Evolutionary conservation across 176 grass and related monocot species (phyloP), one percentile per base, ranked within the genome.

Genomic region (Oryza coarctata): DNA sequence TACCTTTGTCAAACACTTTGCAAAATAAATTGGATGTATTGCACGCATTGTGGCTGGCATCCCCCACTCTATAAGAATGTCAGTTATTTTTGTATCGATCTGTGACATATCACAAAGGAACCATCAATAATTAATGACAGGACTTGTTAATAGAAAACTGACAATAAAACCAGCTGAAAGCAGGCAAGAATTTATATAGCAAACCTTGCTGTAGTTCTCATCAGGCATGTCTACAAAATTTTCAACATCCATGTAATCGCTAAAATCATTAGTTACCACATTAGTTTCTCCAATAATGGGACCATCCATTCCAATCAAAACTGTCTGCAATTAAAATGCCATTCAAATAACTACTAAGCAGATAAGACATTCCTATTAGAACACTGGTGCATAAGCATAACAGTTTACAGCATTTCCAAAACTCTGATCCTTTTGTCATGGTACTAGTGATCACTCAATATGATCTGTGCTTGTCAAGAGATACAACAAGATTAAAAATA

Each of bases 1-100:
- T 89, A 98, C 96, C 93, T 88, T 93, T 41, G 63, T 84, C 83
- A 99, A 87, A 93, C 89, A 95, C 67, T 93, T 95, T 9, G 86
- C 72, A 86, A 99, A 99, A 80, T 99, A 94, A 69, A 95, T 68
- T n/a, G 96, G 96, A 92, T 99, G 96, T 84, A 84, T 93, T 62
- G 76, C 74, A 12, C 64, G 85, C 85, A 99, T 71, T 0, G 93
- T 99, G 85, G 83, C 65, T 72, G 96, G 96, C 96, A 99, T 95
- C 34, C 96, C 96, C 92, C 93, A 91, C 63, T 94, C 76, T 89
- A 99, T 99, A 84, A 99, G 92, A 90, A 84, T 82, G 86, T 94
- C 88, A 61, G 82, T 95, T 93, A 98, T 74, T 86, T 95, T 90
- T 62, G 85, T 90, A 83, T 94, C 89, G 78, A 92, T 86, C 96